Conservation (phyloP, 2,329 filamentous ascomycete genomes). For the Sordariomycetes sp. region DNA sequence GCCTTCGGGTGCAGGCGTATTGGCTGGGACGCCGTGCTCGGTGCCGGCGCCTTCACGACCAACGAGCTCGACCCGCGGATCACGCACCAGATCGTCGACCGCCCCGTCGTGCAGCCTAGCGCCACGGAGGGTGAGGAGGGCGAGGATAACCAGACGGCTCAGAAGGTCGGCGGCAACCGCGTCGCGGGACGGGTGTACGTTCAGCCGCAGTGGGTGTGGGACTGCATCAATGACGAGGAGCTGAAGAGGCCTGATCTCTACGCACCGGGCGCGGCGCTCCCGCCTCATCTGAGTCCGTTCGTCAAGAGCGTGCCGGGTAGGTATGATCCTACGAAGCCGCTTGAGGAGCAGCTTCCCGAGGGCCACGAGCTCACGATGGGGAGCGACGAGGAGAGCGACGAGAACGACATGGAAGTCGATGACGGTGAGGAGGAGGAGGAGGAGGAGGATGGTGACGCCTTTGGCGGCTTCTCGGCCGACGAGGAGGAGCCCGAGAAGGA, state of each 20-base stretch:
- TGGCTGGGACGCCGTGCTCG: constrained; percentile 84
- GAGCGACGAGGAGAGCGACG: constrained; percentile 35
- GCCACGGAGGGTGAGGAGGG: constrained; percentile 32
- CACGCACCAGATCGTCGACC: constrained; percentile 92
- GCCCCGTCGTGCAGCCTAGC: constrained; percentile 58
- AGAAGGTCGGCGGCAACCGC: constrained; percentile 48
- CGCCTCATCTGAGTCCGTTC: constrained; percentile 92
- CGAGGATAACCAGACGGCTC: constrained; percentile 49
- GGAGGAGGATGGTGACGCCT: constrained; percentile 20
- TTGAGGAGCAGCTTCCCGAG: constrained; percentile 81
- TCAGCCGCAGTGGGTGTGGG: constrained; percentile 98
- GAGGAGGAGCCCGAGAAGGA: constrained; percentile 31
- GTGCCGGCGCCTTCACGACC: constrained; percentile 83
- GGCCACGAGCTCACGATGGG: constrained; percentile 66
- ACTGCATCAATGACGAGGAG: constrained; percentile 85
- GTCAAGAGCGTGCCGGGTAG: constrained; percentile 75
- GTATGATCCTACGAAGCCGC: constrained; percentile 78
- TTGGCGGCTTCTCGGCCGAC: constrained; percentile 29
- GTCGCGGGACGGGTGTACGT: constrained; percentile 88
- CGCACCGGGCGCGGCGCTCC: constrained; percentile 75
- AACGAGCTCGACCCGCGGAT: constrained; percentile 80
- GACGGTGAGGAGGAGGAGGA: constrained; percentile 30
- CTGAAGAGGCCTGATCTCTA: constrained; percentile 80
- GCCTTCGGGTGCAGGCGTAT: constrained; percentile 93
- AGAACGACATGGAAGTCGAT: constrained; percentile 34